Evolutionary conservation across 176 grass and related monocot genomes (phyloP).

Genomic region (Triticum monococcum): DNA sequence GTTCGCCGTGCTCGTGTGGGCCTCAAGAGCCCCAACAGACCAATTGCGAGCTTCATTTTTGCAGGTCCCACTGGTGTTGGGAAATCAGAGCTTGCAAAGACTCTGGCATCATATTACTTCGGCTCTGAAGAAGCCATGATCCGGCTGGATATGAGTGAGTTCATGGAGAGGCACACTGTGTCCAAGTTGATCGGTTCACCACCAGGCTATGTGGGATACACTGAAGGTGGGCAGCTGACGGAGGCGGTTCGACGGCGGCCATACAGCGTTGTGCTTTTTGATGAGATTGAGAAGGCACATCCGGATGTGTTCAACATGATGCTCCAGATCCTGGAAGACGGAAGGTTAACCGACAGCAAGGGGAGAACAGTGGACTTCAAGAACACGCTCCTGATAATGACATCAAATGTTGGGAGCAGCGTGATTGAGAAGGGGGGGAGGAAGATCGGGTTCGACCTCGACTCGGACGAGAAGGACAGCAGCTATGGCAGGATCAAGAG

Average conservation of each 20-base stretch:
- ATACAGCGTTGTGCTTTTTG: constrained; percentile 86
- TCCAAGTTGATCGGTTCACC: constrained; percentile 90
- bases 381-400: constrained; percentile 94
- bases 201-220: constrained; percentile 95
- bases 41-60: constrained; percentile 92
- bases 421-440: constrained; percentile 90
- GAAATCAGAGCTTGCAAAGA: constrained; percentile 92
- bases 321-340: constrained; percentile 94
- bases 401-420: constrained; percentile 89
- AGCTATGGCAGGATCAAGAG: constrained; percentile 93
- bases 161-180: constrained; percentile 92
- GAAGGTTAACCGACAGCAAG: constrained; percentile 88
- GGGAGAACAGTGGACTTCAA: constrained; percentile 94
- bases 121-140: constrained; percentile 93
- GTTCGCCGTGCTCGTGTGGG: constrained; percentile 82
- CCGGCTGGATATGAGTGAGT: constrained; percentile 96
- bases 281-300: constrained; percentile 89
- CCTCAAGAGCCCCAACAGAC: constrained; percentile 85
- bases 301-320: constrained; percentile 99
- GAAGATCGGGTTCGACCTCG: constrained; percentile 79
- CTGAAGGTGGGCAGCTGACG: constrained; percentile 88
- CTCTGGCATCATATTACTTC: constrained; percentile 80
- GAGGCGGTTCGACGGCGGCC: constrained; percentile 83
- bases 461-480: constrained; percentile 76
- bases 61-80: constrained; percentile 91